These are phyloP conservation scores for Geotrichum restrictum DNA, from an alignment of 1,139 yeast genomes.

Conservation along the genomic window DNA sequence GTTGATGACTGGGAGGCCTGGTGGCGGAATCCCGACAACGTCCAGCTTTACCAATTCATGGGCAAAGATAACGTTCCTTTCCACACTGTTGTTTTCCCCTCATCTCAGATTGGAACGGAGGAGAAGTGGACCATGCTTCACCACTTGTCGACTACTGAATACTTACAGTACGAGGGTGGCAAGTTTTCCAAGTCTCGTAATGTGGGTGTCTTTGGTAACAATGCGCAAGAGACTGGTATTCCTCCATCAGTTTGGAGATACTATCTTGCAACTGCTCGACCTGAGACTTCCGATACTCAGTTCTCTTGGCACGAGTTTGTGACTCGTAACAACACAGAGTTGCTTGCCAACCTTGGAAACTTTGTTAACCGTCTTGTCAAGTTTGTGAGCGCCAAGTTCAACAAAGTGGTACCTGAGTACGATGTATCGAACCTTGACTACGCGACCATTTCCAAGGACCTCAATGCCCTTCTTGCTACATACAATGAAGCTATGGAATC, in stretches of 20 bases:
- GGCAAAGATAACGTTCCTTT: slow-evolving; percentile 98
- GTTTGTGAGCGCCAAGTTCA: slow-evolving; percentile 84
- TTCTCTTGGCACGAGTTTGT: slow-evolving; percentile 97
- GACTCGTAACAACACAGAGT: slow-evolving; percentile 84
- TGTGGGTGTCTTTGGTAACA: slow-evolving; percentile 96
- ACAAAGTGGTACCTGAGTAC: slow-evolving; percentile 77
- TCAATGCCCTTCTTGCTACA: slow-evolving; percentile 55
- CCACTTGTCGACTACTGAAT: slow-evolving; percentile 91
- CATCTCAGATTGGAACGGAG: slow-evolving; percentile 80
- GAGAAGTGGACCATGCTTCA: slow-evolving; percentile 89
- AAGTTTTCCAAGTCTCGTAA: slow-evolving; percentile 96
- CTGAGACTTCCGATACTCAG: slow-evolving; percentile 92
- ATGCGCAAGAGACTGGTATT: slow-evolving; percentile 88
- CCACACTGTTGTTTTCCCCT: slow-evolving; percentile 97
- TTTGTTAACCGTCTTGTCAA: slow-evolving; percentile 91
- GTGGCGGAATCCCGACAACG: slow-evolving; percentile 91
- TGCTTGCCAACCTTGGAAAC: slow-evolving; percentile 93
- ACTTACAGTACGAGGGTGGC: slow-evolving; percentile 95
- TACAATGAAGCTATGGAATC: slow-evolving; percentile 74
- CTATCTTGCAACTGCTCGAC: slow-evolving; percentile 86
- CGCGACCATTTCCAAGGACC: slow-evolving; percentile 50
- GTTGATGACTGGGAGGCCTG: slow-evolving; percentile 76
- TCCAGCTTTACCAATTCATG: slow-evolving; percentile 91
- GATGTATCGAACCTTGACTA: slow-evolving; percentile 42
- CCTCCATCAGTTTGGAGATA: slow-evolving; percentile 96